Base-by-base conservation (phyloP, 169 alveolate species). In the Eimeria mitis region DNA sequence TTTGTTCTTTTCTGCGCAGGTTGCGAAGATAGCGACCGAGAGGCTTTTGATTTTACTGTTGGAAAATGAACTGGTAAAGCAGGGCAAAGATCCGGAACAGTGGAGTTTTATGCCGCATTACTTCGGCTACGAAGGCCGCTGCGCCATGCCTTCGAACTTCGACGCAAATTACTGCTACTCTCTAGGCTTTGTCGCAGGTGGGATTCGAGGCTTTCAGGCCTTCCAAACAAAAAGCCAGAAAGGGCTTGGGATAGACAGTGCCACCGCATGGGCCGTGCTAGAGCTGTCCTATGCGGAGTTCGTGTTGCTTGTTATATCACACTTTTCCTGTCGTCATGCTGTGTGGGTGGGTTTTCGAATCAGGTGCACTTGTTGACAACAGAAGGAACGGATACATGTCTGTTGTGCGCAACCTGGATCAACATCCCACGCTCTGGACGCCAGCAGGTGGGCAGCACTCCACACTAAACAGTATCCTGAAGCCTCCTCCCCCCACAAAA, bases 21-120 rank as follows among this genome's bases (percentile, higher is more conserved):
- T 99, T 28, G 99, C 99, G 49, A 99, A 99, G 97, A 99, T 99
- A 52, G 99, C 99, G 91, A 99, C 99, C 0, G 99, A 99, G 97
- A 98, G 99, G 78, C 98, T 99, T 65, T 96, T 99, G 94, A 98
- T 99, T 54, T 98, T 99, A 47, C 95, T 99, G 84, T 99, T 99
- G 42, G 94, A 97, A 61, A 85, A 94, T 52, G 98, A 98, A 88
- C 95, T 98, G 94, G 91, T 89, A 68, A 75, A 76, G 68, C 94
- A 87, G 78, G 95, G 95, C 47, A 88, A 79, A 49, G 79, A 95
- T 79, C 94, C 96, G 25, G 96, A 89, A 37, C 89, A 52, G 76
- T 84, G 92, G 92, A 73, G 94, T 81, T 96, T 97, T 71, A 97
- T 97, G 99, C 97, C 98, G 70, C 99, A 99, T 94, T 99, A 99